phyloP scores from a whole-genome alignment of 371 early-diverging fungal species.

The Saksenaea oblongispora region DNA sequence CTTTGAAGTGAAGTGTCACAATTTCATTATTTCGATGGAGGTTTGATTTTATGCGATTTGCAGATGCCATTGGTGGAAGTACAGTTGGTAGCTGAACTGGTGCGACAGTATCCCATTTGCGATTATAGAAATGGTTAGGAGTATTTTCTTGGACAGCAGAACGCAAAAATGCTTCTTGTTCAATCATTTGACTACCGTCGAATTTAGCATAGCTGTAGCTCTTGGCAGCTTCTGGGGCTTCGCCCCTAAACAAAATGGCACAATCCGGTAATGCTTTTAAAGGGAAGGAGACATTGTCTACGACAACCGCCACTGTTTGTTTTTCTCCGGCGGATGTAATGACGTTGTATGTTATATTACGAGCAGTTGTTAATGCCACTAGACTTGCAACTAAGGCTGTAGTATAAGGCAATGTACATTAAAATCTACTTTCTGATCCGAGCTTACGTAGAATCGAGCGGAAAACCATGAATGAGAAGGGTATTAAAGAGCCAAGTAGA shows the following conservation, averaged over 20 bases:
- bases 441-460: not conserved
- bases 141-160: slow-evolving; percentile 3
- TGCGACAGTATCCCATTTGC: slow-evolving; percentile 8
- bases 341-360: not conserved
- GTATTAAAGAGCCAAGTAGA: not conserved
- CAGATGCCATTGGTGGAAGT: slow-evolving; percentile 13
- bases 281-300: slow-evolving; percentile 6
- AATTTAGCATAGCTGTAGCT: slow-evolving; percentile 9
- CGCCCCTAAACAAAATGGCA: slow-evolving; percentile 6
- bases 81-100: slow-evolving; percentile 6
- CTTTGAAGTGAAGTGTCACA: slow-evolving; percentile 12
- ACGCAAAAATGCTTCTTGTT: slow-evolving; percentile 14
- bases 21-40: slow-evolving; percentile 19
- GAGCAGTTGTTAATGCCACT: not conserved
- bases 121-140: slow-evolving; percentile 17
- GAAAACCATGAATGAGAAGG: not conserved
- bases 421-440: not conserved
- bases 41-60: slow-evolving; percentile 2
- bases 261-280: slow-evolving; percentile 1
- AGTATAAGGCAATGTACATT: not conserved
- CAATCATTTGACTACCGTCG: not conserved
- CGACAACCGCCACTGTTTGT: slow-evolving; percentile 7
- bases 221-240: slow-evolving; percentile 14
- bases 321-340: not conserved
- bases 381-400: not conserved